These are phyloP conservation scores for Aegle marmelos DNA, from an alignment of 345 rosid genomes.

Conservation along the genomic window DNA sequence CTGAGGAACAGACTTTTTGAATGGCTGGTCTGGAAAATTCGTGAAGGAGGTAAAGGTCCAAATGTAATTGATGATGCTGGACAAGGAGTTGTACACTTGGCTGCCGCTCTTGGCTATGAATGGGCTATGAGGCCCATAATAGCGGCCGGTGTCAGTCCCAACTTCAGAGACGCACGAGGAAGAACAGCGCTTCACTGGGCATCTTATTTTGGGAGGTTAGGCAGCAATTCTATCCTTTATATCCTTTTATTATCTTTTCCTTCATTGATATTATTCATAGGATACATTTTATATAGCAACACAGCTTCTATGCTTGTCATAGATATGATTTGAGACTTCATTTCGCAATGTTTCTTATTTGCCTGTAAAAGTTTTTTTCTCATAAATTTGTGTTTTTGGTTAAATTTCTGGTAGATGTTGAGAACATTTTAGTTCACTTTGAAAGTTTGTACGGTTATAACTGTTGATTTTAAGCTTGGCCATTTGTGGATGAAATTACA, in stretches of 20 bases:
- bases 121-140: conserved; percentile 54
- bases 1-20: conserved; percentile 43
- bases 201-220: conserved; percentile 62
- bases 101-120: conserved; percentile 62
- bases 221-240: neutral
- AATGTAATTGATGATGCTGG: conserved; percentile 47
- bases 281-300: neutral
- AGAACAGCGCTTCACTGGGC: conserved; percentile 75
- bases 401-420: neutral
- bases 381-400: neutral
- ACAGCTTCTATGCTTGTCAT: neutral
- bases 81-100: conserved; percentile 61
- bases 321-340: neutral
- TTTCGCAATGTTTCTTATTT: neutral
- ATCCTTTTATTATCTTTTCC: neutral
- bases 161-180: conserved; percentile 57
- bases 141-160: conserved; percentile 50
- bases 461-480: neutral
- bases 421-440: neutral
- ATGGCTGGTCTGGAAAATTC: conserved; percentile 52
- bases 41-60: conserved; percentile 52
- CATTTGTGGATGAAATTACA: neutral
- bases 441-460: neutral
- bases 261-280: neutral
- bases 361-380: neutral